phyloP scores from a whole-genome alignment of 257 asterid species.

The Fraxinus anomala region DNA sequence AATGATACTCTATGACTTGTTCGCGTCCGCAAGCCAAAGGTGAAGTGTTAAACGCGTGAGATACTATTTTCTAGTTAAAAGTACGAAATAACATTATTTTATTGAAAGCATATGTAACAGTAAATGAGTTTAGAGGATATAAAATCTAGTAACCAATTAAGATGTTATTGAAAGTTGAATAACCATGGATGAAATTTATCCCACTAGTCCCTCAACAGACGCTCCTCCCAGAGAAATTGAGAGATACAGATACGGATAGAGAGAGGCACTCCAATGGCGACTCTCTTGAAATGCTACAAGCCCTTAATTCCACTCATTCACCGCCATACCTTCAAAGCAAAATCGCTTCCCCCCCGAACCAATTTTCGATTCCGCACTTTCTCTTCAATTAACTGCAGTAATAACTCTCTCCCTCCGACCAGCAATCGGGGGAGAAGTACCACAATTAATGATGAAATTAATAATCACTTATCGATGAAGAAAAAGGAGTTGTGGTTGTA shows the following conservation, averaged over 20 bases:
- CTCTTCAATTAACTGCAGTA: slow-evolving; percentile 31
- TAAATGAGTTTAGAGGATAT: too few species aligned
- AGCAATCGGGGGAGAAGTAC: slow-evolving; percentile 20
- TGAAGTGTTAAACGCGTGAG: too few species aligned
- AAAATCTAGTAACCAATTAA: neutral
- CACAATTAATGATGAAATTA: slow-evolving; percentile 1
- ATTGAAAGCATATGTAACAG: too few species aligned
- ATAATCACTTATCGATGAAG: slow-evolving; percentile 18
- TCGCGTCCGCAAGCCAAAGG: too few species aligned
- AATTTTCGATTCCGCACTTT: slow-evolving; percentile 34
- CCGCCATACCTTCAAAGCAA: slow-evolving; percentile 18
- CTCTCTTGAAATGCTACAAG: slow-evolving; percentile 3
- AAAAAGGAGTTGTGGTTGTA: slow-evolving; percentile 67
- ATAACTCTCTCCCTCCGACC: slow-evolving; percentile 18
- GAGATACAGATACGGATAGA: too few species aligned
- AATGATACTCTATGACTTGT: too few species aligned
- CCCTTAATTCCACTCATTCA: slow-evolving; percentile 1
- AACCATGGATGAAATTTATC: neutral
- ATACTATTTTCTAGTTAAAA: too few species aligned
- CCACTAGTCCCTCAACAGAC: too few species aligned
- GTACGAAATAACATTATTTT: too few species aligned
- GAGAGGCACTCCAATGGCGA: neutral
- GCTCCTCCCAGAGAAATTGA: neutral
- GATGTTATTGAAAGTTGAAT: neutral
- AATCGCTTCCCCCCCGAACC: slow-evolving; percentile 3